Evolutionary conservation across 1,139 yeast genomes (phyloP).

Genomic region (Saccharomycopsis phalli): DNA sequence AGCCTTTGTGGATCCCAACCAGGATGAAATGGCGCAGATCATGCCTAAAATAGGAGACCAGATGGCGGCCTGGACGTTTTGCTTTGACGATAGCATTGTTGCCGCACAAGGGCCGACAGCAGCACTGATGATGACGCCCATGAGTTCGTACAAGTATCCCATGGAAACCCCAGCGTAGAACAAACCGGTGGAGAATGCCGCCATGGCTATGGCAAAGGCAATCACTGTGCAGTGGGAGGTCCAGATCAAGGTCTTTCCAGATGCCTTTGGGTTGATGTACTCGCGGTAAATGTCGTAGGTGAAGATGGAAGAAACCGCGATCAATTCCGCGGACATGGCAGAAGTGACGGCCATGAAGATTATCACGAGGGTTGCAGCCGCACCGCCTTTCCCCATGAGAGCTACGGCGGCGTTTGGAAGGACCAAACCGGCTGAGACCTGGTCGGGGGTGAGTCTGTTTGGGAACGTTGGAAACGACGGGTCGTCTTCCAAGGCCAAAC

Average conservation of each 20-base stretch:
- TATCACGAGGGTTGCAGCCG: conserved; percentile 66
- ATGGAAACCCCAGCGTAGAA: conserved; percentile 74
- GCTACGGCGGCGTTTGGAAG: conserved; percentile 85
- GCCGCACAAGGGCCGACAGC: conserved; percentile 74
- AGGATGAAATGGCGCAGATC: conserved; percentile 50
- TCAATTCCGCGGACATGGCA: conserved; percentile 80
- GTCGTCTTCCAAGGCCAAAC: conserved; percentile 57
- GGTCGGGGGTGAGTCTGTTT: conserved; percentile 48
- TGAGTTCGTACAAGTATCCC: conserved; percentile 79
- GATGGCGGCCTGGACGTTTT: conserved; percentile 53
- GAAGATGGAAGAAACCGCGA: conserved; percentile 76
- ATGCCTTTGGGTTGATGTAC: conserved; percentile 69
- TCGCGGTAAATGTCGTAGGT: conserved; percentile 80
- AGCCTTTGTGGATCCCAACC: conserved; percentile 55
- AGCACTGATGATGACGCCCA: conserved; percentile 82
- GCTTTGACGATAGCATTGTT: conserved; percentile 60
- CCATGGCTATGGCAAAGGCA: conserved; percentile 60
- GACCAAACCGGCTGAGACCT: conserved; percentile 73
- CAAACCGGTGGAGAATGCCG: conserved; percentile 74
- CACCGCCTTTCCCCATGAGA: conserved; percentile 79
- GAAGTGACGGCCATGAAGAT: conserved; percentile 79
- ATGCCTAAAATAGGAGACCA: conserved; percentile 58
- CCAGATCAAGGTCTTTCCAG: conserved; percentile 58
- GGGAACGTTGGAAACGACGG: conserved; percentile 78
- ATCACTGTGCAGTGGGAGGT: conserved; percentile 62